Evolutionary conservation across 2,329 filamentous ascomycete genomes (phyloP).

Genomic region (Clonostachys chloroleuca): DNA sequence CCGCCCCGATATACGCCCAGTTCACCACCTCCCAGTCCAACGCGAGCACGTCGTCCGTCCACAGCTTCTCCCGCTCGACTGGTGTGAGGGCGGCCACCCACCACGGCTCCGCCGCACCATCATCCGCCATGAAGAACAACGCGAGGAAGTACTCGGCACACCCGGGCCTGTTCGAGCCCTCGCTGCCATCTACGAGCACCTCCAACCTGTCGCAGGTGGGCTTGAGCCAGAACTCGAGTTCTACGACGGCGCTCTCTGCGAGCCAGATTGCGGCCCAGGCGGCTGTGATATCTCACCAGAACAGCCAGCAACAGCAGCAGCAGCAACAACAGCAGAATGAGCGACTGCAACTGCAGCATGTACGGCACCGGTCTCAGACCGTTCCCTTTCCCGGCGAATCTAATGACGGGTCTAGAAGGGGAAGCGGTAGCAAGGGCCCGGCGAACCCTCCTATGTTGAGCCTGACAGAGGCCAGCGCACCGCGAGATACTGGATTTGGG

Average conservation of each 20-base stretch:
- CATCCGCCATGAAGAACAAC: slow-evolving; percentile 35
- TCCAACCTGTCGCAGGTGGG: slow-evolving; percentile 49
- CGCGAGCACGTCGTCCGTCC: slow-evolving; percentile 36
- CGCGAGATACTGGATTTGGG: slow-evolving; percentile 50
- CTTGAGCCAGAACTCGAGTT: slow-evolving; percentile 37
- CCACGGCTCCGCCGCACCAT: slow-evolving; percentile 17
- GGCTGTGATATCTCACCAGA: slow-evolving; percentile 64
- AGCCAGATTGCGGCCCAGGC: slow-evolving; percentile 79
- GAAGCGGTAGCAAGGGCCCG: slow-evolving; percentile 41
- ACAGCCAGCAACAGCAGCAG: slow-evolving; percentile 15
- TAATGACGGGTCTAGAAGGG: slow-evolving; percentile 37
- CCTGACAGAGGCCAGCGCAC: slow-evolving; percentile 60
- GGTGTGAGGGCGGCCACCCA: slow-evolving; percentile 16
- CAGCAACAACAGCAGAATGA: slow-evolving; percentile 2
- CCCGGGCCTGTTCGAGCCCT: slow-evolving; percentile 74
- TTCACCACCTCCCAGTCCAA: slow-evolving; percentile 39
- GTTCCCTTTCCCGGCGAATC: slow-evolving; percentile 52
- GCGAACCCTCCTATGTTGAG: slow-evolving; percentile 59
- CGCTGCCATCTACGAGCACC: slow-evolving; percentile 56
- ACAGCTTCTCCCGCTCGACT: slow-evolving; percentile 55
- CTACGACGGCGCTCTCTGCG: slow-evolving; percentile 43
- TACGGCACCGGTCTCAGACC: slow-evolving; percentile 69
- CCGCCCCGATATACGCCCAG: slow-evolving; percentile 42
- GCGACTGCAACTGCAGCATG: slow-evolving; percentile 23
- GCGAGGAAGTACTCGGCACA: slow-evolving; percentile 66